Conservation (phyloP, 2,329 filamentous ascomycete species). For the Endoconidiophora polonica region DNA sequence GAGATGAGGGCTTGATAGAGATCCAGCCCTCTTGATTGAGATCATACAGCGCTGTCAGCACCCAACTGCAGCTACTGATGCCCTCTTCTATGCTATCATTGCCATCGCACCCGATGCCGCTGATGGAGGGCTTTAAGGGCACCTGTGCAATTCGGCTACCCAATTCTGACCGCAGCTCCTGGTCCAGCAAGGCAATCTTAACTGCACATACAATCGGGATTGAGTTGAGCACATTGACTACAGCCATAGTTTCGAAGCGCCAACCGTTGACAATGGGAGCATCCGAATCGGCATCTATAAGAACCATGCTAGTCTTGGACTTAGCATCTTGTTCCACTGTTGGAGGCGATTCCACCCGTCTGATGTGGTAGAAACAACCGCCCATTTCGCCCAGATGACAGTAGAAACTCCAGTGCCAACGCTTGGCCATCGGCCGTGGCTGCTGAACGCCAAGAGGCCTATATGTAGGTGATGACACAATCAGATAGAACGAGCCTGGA, state of each 20-base stretch:
- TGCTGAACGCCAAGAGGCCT: slow-evolving; percentile 4
- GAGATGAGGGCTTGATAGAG: slow-evolving; percentile 2
- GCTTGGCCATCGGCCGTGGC: slow-evolving; percentile 10
- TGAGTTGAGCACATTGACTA: slow-evolving; percentile 4
- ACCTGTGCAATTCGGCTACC: slow-evolving; percentile 4
- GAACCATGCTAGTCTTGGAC: neutral
- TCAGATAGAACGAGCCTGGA: slow-evolving; percentile 6
- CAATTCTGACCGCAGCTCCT: slow-evolving; percentile 3
- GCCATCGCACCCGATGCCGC: slow-evolving; percentile 1
- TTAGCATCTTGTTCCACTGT: neutral
- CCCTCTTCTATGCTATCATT: slow-evolving; percentile 9
- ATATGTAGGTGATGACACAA: slow-evolving; percentile 11
- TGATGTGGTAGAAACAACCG: slow-evolving; percentile 8
- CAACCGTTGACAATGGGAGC: neutral
- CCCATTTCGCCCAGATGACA: slow-evolving; percentile 1
- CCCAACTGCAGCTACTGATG: slow-evolving; percentile 11
- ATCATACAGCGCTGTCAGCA: slow-evolving; percentile 6
- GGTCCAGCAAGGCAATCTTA: slow-evolving; percentile 7
- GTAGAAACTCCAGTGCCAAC: slow-evolving; percentile 11
- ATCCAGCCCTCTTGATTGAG: slow-evolving; percentile 12
- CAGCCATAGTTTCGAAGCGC: slow-evolving; percentile 2
- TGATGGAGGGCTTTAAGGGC: neutral
- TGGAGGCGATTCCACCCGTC: neutral
- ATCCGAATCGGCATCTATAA: neutral
- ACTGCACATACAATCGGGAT: slow-evolving; percentile 10